phyloP scores from a whole-genome alignment of 495 filamentous ascomycete species.

The Penicillium atrosanguineum region DNA sequence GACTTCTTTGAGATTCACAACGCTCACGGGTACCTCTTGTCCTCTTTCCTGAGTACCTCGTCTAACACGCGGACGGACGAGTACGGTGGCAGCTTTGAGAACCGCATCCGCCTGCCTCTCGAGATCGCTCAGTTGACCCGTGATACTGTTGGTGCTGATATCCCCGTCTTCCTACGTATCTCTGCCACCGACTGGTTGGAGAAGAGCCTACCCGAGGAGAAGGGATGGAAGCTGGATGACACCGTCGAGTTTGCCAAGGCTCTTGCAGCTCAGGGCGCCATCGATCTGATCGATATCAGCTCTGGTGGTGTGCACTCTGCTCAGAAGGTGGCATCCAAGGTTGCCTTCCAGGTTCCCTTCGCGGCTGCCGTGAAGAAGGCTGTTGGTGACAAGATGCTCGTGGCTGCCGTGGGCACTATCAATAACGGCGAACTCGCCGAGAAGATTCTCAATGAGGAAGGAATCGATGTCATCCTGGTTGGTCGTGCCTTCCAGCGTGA shows the following conservation, averaged over 20 bases:
- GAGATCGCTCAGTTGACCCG: slow-evolving; percentile 61
- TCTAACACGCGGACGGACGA: slow-evolving; percentile 60
- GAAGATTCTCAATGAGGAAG: slow-evolving; percentile 53
- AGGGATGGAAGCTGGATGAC: slow-evolving; percentile 57
- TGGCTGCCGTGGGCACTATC: slow-evolving; percentile 65
- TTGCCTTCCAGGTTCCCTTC: slow-evolving; percentile 67
- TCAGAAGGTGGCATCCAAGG: slow-evolving; percentile 56
- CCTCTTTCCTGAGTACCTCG: slow-evolving; percentile 62
- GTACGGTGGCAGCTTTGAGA: slow-evolving; percentile 67
- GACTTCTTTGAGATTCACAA: slow-evolving; percentile 61
- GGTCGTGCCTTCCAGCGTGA: slow-evolving; percentile 72
- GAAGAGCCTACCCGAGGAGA: slow-evolving; percentile 41
- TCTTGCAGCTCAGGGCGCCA: slow-evolving; percentile 51
- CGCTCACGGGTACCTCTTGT: slow-evolving; percentile 65
- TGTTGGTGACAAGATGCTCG: slow-evolving; percentile 57
- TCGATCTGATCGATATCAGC: slow-evolving; percentile 68
- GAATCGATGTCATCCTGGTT: slow-evolving; percentile 58
- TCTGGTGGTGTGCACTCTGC: slow-evolving; percentile 57
- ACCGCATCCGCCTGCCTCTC: slow-evolving; percentile 55
- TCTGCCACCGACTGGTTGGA: slow-evolving; percentile 62
- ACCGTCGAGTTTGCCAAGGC: slow-evolving; percentile 53
- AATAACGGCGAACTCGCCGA: slow-evolving; percentile 59
- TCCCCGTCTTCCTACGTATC: slow-evolving; percentile 68
- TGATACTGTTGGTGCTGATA: slow-evolving; percentile 48
- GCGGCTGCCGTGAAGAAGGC: slow-evolving; percentile 61